A percentile compares a stretch with the other conserved stretches of the same genome.
Evolutionary conservation across 352 stramenopile species (phyloP).

Genomic region (Globisporangium cystogenes): DNA sequence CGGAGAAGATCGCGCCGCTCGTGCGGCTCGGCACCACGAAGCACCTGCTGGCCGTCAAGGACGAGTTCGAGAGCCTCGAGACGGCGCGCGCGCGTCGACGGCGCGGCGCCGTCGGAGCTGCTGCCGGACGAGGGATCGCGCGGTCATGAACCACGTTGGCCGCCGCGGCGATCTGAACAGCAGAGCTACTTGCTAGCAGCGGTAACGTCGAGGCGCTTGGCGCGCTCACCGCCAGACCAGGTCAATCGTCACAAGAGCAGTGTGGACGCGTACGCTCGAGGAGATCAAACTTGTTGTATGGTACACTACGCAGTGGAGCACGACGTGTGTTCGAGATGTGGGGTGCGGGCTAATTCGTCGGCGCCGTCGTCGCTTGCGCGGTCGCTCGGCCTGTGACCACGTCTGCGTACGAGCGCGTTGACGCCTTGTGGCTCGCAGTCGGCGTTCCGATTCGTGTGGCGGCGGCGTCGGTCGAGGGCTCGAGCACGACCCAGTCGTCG

Average conservation of each 20-base stretch:
- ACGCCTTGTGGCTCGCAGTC: not conserved
- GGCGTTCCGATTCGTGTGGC: too few species aligned
- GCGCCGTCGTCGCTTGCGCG: too few species aligned
- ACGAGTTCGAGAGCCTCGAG: slow-evolving; percentile 16
- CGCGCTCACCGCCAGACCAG: too few species aligned
- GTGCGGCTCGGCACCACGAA: slow-evolving; percentile 52
- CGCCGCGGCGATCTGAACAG: too few species aligned
- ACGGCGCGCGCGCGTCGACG: slow-evolving; percentile 9
- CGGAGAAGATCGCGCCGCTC: slow-evolving; percentile 42
- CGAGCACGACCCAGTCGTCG: slow-evolving; percentile 12
- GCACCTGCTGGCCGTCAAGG: slow-evolving; percentile 31
- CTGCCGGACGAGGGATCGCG: not conserved
- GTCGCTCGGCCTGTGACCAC: slow-evolving; percentile 11
- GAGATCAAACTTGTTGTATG: too few species aligned
- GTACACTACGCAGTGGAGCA: too few species aligned
- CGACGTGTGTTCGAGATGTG: too few species aligned
- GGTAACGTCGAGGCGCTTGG: too few species aligned
- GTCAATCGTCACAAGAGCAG: too few species aligned
- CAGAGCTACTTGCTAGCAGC: too few species aligned
- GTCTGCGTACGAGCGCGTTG: slow-evolving; percentile 23
- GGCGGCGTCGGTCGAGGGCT: not conserved
- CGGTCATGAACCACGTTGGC: not conserved
- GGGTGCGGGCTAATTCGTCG: too few species aligned
- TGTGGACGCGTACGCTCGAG: too few species aligned
- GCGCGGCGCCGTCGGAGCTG: slow-evolving; percentile 9